A percentile compares a stretch with the other conserved stretches of the same genome.
These are phyloP conservation scores for Comarum palustre DNA, from an alignment of 306 rosid genomes.

Conservation along the genomic window DNA sequence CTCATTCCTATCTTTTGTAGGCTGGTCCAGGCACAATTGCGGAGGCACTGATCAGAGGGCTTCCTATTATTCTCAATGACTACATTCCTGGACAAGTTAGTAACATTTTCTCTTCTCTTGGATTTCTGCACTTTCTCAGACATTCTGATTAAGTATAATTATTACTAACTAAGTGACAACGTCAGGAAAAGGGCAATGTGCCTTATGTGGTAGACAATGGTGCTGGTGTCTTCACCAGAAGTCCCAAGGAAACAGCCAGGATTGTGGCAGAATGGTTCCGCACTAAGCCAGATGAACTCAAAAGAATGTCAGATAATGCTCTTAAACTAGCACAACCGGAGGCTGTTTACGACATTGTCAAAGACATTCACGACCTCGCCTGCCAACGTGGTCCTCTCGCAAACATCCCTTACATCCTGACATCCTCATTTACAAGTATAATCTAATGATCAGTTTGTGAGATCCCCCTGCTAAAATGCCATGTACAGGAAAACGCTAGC, in stretches of 20 bases:
- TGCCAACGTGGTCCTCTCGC: constrained; percentile 63
- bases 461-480: constrained; percentile 29
- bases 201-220: constrained; percentile 94
- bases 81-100: constrained; percentile 96
- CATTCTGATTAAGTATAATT: not conserved
- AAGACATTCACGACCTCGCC: constrained; percentile 82
- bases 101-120: constrained; percentile 7
- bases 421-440: constrained; percentile 72
- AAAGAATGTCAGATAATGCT: constrained; percentile 72
- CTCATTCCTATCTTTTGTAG: constrained; percentile 33
- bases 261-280: constrained; percentile 88
- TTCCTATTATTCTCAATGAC: constrained; percentile 89
- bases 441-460: constrained; percentile 34
- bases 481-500: constrained; percentile 68
- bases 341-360: constrained; percentile 87
- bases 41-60: constrained; percentile 96
- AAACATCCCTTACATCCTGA: constrained; percentile 63
- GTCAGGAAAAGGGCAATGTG: constrained; percentile 91
- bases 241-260: constrained; percentile 78
- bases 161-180: constrained; percentile 12
- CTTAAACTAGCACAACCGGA: constrained; percentile 89
- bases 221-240: constrained; percentile 93
- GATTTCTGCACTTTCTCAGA: not conserved
- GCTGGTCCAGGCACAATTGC: constrained; percentile 99
- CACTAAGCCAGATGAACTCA: constrained; percentile 60